Percentiles rank a stretch among this genome's conserved stretches.
These are phyloP conservation scores for Parastagonospora avenae DNA, from an alignment of 2,329 filamentous ascomycete genomes.

Conservation along the genomic window DNA sequence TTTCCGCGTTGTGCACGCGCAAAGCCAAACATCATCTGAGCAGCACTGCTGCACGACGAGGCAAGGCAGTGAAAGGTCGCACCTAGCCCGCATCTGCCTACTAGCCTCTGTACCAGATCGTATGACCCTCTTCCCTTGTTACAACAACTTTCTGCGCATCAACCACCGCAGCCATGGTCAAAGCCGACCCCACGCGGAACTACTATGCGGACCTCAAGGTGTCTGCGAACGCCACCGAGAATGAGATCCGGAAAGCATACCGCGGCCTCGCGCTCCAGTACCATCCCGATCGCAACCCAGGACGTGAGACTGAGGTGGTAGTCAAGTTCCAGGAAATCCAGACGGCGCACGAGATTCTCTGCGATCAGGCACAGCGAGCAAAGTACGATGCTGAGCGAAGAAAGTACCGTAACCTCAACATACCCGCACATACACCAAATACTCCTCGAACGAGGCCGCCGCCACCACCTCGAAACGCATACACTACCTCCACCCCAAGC, in stretches of 20 bases:
- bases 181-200: constrained; percentile 71
- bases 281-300: constrained; percentile 88
- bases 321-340: constrained; percentile 86
- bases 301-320: constrained; percentile 78
- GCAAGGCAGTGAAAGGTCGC: constrained; percentile 13
- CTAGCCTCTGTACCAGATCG: background rate
- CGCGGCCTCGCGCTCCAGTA: constrained; percentile 83
- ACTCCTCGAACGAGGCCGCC: constrained; percentile 48
- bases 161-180: constrained; percentile 61
- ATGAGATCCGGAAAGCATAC: constrained; percentile 86
- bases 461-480: constrained; percentile 51
- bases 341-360: constrained; percentile 79
- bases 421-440: constrained; percentile 48
- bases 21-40: constrained; percentile 36
- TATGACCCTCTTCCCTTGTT: background rate
- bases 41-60: constrained; percentile 35
- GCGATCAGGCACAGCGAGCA: constrained; percentile 61
- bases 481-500: constrained; percentile 44
- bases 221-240: constrained; percentile 66
- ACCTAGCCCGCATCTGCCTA: constrained; percentile 23
- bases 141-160: constrained; percentile 2
- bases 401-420: constrained; percentile 44
- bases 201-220: constrained; percentile 87
- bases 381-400: constrained; percentile 68
- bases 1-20: constrained; percentile 30